These are phyloP conservation scores for Sarocladium brachiariae DNA, from an alignment of 2,329 filamentous ascomycete genomes.

Conservation along the genomic window DNA sequence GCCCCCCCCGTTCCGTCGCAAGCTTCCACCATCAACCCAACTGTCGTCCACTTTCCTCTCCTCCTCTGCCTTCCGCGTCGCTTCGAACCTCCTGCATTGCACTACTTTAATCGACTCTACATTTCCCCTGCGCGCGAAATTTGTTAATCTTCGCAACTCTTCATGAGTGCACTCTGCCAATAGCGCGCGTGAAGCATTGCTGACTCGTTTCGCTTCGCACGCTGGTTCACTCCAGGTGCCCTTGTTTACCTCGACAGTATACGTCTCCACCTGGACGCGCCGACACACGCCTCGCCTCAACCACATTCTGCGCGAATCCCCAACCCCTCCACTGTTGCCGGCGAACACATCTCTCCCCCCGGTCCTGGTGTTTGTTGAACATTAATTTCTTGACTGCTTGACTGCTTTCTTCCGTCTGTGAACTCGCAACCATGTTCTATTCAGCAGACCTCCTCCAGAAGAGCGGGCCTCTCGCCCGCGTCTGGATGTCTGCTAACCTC, in stretches of 20 bases:
- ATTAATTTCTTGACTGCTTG: not conserved
- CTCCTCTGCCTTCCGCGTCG: constrained; percentile 13
- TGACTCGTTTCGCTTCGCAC: constrained; percentile 6
- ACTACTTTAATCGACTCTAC: constrained; percentile 16
- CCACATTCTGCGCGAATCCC: not conserved
- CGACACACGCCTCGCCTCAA: constrained; percentile 3
- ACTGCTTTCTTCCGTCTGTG: not conserved
- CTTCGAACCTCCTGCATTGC: constrained; percentile 17
- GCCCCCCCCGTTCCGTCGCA: constrained; percentile 1
- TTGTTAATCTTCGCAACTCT: not conserved
- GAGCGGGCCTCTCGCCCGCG: constrained; percentile 91
- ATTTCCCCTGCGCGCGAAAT: constrained; percentile 11
- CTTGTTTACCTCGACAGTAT: constrained; percentile 7
- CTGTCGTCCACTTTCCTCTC: constrained; percentile 16
- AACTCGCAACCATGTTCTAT: constrained; percentile 81
- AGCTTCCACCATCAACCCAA: constrained; percentile 5
- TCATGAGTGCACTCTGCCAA: not conserved
- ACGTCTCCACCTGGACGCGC: constrained; percentile 9
- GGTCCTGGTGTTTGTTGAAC: not conserved
- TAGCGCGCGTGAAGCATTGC: constrained; percentile 7
- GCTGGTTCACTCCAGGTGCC: not conserved
- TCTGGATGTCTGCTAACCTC: constrained; percentile 96
- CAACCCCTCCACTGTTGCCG: constrained; percentile 6
- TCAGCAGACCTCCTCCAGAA: constrained; percentile 93
- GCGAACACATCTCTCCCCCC: not conserved